These are phyloP conservation scores for Abrus pulchellus DNA, from an alignment of 306 rosid genomes.

Conservation along the genomic window DNA sequence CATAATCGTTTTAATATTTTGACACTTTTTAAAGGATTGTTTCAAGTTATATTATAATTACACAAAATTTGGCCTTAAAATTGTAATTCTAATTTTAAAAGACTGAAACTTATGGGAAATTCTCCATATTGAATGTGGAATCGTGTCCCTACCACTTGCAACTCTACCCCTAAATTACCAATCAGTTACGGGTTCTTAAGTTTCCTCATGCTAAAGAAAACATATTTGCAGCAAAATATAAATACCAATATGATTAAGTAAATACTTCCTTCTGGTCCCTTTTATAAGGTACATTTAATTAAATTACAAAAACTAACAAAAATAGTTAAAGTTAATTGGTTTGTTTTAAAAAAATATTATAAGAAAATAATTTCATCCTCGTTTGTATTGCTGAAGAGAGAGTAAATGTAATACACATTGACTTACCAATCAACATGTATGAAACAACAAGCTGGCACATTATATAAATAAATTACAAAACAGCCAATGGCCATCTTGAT, in stretches of 20 bases:
- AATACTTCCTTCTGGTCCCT: neutral
- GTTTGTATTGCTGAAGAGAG: neutral
- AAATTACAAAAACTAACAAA: too few species aligned
- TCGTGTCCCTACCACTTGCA: neutral
- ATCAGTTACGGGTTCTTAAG: neutral
- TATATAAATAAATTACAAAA: neutral
- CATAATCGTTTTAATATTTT: too few species aligned
- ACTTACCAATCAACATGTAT: conserved; percentile 17
- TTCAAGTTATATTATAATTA: too few species aligned
- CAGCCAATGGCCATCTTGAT: conserved; percentile 42
- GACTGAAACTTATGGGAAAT: too few species aligned
- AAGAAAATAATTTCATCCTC: too few species aligned
- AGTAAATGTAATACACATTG: neutral
- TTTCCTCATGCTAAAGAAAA: neutral
- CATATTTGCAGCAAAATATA: neutral
- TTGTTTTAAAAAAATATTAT: too few species aligned
- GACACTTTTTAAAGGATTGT: too few species aligned
- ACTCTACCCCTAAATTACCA: neutral
- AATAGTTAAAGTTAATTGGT: too few species aligned
- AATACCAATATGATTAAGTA: conserved; percentile 18
- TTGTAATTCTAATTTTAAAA: too few species aligned
- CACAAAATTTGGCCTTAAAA: too few species aligned
- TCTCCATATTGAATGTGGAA: too few species aligned
- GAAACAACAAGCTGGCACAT: conserved; percentile 23
- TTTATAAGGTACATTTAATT: too few species aligned